phyloP scores from a whole-genome alignment of 257 asterid species.

The Plantago elongata region DNA sequence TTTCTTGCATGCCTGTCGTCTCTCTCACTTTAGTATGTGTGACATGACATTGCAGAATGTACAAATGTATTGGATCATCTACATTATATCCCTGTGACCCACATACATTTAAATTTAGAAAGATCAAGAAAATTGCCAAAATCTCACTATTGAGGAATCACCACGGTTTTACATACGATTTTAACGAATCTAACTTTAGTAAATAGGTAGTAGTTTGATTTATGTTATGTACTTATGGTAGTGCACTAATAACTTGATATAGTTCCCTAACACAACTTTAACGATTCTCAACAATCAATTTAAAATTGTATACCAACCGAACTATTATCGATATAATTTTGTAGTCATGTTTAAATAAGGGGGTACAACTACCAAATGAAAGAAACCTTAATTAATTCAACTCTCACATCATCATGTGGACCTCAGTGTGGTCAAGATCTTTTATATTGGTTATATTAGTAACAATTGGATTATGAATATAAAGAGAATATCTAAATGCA shows the following conservation, averaged over 20 bases:
- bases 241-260: no score
- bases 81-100: constrained; percentile 27
- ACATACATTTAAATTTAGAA: constrained; percentile 20
- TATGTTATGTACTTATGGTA: no score
- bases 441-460: constrained; percentile 12
- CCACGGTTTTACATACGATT: no score
- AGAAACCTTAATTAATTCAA: neutral
- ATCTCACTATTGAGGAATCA: no score
- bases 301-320: no score
- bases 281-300: no score
- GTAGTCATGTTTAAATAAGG: no score
- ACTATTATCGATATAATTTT: no score
- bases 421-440: constrained; percentile 23
- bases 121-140: constrained; percentile 21
- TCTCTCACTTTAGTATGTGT: constrained; percentile 17
- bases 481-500: constrained; percentile 8
- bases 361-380: no score
- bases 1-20: constrained; percentile 60
- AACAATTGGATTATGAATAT: constrained; percentile 6
- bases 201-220: no score
- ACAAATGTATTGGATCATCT: neutral
- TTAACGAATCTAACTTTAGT: no score
- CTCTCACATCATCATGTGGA: constrained; percentile 30
- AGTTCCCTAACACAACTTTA: no score
- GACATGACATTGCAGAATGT: constrained; percentile 11